Evolutionary conservation across 2,329 filamentous ascomycete genomes (phyloP).

Genomic region (Penicillium sp.): DNA sequence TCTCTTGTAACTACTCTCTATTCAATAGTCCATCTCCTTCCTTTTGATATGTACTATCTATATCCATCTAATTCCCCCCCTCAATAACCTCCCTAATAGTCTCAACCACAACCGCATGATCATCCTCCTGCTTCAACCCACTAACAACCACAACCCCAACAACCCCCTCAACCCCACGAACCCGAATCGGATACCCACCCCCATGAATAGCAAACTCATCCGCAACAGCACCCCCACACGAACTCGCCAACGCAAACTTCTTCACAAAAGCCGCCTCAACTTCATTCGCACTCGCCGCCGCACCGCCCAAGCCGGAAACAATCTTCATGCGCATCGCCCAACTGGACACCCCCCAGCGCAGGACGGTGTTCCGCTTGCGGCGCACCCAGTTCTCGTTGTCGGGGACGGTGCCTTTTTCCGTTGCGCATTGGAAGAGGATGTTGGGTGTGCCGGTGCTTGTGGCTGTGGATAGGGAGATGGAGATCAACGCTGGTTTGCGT

Average conservation of each 20-base stretch:
- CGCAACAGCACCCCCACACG: conserved; percentile 53
- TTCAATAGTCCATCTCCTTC: not conserved
- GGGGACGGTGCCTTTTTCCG: conserved; percentile 69
- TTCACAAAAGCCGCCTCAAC: conserved; percentile 69
- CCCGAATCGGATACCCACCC: conserved; percentile 74
- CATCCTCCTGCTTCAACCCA: conserved; percentile 76
- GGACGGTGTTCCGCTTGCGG: conserved; percentile 73
- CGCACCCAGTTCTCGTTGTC: conserved; percentile 75
- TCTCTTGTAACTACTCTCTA: no score
- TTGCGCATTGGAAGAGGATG: conserved; percentile 72
- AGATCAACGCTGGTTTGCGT: conserved; percentile 49
- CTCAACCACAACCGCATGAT: conserved; percentile 77
- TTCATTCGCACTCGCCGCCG: conserved; percentile 42
- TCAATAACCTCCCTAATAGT: conserved; percentile 62
- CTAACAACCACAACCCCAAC: conserved; percentile 77
- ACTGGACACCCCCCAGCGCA: conserved; percentile 72
- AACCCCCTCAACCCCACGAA: conserved; percentile 75
- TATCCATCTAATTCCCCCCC: conserved; percentile 27
- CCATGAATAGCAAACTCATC: conserved; percentile 77
- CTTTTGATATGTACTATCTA: no score
- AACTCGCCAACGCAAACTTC: conserved; percentile 66
- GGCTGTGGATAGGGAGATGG: conserved; percentile 42
- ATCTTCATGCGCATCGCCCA: conserved; percentile 76
- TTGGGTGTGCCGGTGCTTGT: conserved; percentile 50
- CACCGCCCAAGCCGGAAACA: conserved; percentile 20